Evolutionary conservation across 2,329 filamentous ascomycete species (phyloP).

Genomic region (Bipolaris gigantea): DNA sequence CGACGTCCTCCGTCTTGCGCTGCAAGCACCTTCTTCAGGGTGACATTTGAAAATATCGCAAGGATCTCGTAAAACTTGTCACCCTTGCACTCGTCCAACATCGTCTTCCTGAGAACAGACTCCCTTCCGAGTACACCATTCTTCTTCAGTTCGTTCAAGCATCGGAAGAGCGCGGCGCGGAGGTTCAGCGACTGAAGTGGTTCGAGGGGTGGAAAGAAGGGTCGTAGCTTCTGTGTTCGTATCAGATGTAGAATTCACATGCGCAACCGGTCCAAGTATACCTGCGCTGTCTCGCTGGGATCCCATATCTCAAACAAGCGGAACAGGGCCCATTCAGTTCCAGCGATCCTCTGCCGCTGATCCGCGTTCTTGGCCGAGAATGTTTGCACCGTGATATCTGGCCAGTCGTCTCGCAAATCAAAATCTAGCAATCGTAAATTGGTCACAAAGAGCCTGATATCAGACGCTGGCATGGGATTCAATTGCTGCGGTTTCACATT

Average conservation of each 20-base stretch:
- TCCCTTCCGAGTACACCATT: slow-evolving; percentile 80
- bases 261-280: slow-evolving; percentile 41
- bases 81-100: slow-evolving; percentile 95
- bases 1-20: slow-evolving; percentile 49
- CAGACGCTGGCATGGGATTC: slow-evolving; percentile 31
- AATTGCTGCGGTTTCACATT: slow-evolving; percentile 20
- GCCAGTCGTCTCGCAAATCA: slow-evolving; percentile 77
- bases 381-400: slow-evolving; percentile 68
- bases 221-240: slow-evolving; percentile 71
- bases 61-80: slow-evolving; percentile 87
- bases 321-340: slow-evolving; percentile 89
- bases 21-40: slow-evolving; percentile 70
- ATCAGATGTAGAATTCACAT: slow-evolving; percentile 2
- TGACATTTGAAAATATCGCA: slow-evolving; percentile 78
- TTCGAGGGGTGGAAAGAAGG: slow-evolving; percentile 88
- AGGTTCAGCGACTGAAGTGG: slow-evolving; percentile 90
- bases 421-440: slow-evolving; percentile 84
- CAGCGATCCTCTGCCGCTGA: slow-evolving; percentile 79
- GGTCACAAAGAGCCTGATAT: slow-evolving; percentile 67
- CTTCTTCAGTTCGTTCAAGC: slow-evolving; percentile 84
- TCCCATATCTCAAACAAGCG: slow-evolving; percentile 86
- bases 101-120: slow-evolving; percentile 81
- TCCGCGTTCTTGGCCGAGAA: slow-evolving; percentile 72
- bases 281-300: slow-evolving; percentile 71
- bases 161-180: slow-evolving; percentile 78